Evolutionary conservation across 2,329 filamentous ascomycete species (phyloP).

Genomic region (Sphaerulina musiva): DNA sequence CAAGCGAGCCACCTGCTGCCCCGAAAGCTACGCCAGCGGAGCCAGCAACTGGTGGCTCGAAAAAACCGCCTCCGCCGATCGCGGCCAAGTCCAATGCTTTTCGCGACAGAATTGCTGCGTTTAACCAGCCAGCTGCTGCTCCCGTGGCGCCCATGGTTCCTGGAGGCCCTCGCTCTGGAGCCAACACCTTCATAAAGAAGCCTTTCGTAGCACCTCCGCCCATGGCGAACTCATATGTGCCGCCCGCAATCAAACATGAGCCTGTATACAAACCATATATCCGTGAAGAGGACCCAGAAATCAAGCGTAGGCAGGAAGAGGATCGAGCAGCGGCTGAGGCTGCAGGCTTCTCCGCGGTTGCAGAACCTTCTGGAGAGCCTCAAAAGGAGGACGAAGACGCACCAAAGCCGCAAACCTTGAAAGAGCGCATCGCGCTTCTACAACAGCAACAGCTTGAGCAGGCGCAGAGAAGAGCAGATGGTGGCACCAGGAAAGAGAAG

Average conservation of each 20-base stretch:
- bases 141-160: constrained; percentile 90
- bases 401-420: constrained; percentile 86
- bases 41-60: constrained; percentile 39
- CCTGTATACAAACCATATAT: constrained; percentile 71
- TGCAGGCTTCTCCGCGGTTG: constrained; percentile 49
- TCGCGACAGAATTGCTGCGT: constrained; percentile 91
- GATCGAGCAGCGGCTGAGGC: constrained; percentile 60
- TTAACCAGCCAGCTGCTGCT: constrained; percentile 82
- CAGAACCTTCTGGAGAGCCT: constrained; percentile 36
- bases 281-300: constrained; percentile 74
- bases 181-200: constrained; percentile 80
- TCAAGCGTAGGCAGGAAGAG: constrained; percentile 58
- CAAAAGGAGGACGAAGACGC: constrained; percentile 62
- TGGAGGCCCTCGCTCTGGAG: constrained; percentile 48
- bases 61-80: constrained; percentile 58
- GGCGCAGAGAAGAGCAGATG: constrained; percentile 72
- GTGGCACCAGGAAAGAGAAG: constrained; percentile 74
- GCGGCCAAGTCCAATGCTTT: constrained; percentile 74
- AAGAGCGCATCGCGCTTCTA: constrained; percentile 87
- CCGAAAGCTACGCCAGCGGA: constrained; percentile 32
- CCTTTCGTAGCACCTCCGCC: constrained; percentile 93
- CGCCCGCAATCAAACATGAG: constrained; percentile 57
- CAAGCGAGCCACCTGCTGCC: constrained; percentile 27
- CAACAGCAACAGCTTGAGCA: constrained; percentile 93
- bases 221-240: constrained; percentile 83